Evolutionary conservation across 2,329 filamentous ascomycete genomes (phyloP).

Genomic region (Hymenoscyphus fraxineus): DNA sequence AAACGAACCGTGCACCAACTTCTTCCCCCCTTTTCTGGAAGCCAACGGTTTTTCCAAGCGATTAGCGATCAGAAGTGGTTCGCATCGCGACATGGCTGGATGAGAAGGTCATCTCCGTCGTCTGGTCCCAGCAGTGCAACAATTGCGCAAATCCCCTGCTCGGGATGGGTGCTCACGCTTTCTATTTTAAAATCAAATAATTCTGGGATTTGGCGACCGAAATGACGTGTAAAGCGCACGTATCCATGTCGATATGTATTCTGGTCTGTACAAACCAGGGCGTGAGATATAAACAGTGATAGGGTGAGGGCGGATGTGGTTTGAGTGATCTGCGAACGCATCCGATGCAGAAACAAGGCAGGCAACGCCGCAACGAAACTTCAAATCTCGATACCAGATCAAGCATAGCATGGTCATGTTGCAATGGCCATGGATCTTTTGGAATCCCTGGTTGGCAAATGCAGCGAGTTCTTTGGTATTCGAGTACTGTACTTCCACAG

Average conservation of each 20-base stretch:
- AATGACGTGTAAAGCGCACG: conserved; percentile 1
- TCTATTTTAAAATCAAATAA: neutral
- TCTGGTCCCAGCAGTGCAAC: neutral
- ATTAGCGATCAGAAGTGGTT: neutral
- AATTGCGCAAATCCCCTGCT: neutral
- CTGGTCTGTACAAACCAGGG: neutral
- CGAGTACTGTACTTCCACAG: neutral
- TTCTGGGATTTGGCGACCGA: neutral
- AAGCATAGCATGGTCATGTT: neutral
- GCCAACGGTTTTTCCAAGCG: neutral
- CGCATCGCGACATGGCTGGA: neutral
- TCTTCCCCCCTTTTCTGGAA: neutral
- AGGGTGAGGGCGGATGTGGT: neutral
- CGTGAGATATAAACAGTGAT: neutral
- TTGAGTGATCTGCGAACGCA: conserved; percentile 2
- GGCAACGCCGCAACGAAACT: neutral
- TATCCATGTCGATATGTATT: neutral
- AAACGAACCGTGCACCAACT: neutral
- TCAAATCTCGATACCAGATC: conserved; percentile 2
- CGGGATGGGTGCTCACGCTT: neutral
- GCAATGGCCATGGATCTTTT: neutral
- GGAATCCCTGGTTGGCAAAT: neutral
- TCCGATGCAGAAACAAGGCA: neutral
- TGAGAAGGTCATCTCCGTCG: neutral
- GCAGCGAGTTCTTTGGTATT: neutral